Evolutionary conservation across 2,329 filamentous ascomycete species (phyloP).

Genomic region (Talaromyces funiculosus): DNA sequence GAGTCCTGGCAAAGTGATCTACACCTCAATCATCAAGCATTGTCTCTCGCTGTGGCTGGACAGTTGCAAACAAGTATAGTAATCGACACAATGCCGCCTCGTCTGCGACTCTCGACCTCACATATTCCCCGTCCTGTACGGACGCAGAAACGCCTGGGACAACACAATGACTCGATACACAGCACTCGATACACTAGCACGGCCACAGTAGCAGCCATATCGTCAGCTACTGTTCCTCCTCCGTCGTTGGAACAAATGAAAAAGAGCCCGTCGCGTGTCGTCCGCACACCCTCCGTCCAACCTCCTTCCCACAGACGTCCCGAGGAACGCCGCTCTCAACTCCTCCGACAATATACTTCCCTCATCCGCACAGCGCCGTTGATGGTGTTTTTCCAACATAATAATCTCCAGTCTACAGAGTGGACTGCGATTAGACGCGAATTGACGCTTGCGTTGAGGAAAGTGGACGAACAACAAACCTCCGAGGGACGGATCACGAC

Average conservation of each 20-base stretch:
- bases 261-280: constrained; percentile 13
- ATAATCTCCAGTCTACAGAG: constrained; percentile 68
- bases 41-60: neutral
- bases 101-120: constrained; percentile 40
- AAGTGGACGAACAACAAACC: constrained; percentile 63
- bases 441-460: constrained; percentile 54
- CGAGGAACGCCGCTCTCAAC: constrained; percentile 83
- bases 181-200: constrained; percentile 28
- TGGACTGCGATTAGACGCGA: constrained; percentile 69
- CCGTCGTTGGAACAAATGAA: constrained; percentile 48
- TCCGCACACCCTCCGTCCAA: constrained; percentile 55
- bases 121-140: constrained; percentile 31
- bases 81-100: constrained; percentile 51
- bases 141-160: constrained; percentile 33
- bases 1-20: neutral
- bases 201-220: constrained; percentile 48
- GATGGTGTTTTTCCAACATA: constrained; percentile 80
- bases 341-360: constrained; percentile 80
- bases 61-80: no score
- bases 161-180: constrained; percentile 36
- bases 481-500: constrained; percentile 42
- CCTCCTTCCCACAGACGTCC: constrained; percentile 82
- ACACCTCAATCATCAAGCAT: neutral
- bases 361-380: constrained; percentile 78
- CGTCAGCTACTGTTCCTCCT: constrained; percentile 36